Conservation (phyloP, 345 rosid genomes). For the Melastoma malabathricum region DNA sequence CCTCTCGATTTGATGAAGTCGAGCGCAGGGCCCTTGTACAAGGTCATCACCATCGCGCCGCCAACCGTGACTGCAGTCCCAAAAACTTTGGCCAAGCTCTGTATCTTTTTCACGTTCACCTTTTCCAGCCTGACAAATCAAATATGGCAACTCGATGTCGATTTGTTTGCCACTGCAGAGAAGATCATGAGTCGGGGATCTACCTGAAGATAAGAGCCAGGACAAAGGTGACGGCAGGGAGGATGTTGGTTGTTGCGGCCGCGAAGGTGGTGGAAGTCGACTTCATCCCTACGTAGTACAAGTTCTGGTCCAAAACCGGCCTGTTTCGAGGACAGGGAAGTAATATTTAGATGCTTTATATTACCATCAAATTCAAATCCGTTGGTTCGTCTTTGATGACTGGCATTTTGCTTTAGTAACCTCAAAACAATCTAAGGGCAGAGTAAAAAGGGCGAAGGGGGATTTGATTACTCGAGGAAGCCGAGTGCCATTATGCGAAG, state of each 20-base stretch:
- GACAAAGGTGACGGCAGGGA: slow-evolving; percentile 80
- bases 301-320: slow-evolving; percentile 84
- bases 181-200: neutral
- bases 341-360: neutral
- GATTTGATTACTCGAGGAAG: slow-evolving; percentile 60
- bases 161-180: neutral
- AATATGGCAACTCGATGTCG: neutral
- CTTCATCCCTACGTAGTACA: slow-evolving; percentile 75
- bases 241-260: slow-evolving; percentile 52
- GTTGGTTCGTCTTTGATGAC: neutral
- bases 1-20: slow-evolving; percentile 29
- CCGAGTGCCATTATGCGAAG: slow-evolving; percentile 63
- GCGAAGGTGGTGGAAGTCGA: slow-evolving; percentile 76
- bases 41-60: slow-evolving; percentile 94
- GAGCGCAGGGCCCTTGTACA: slow-evolving; percentile 75
- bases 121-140: slow-evolving; percentile 41
- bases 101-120: slow-evolving; percentile 41
- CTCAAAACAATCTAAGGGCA: no score
- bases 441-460: neutral
- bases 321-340: slow-evolving; percentile 19
- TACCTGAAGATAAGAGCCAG: slow-evolving; percentile 85
- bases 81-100: slow-evolving; percentile 53
- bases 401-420: neutral
- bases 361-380: neutral
- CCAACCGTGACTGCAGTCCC: slow-evolving; percentile 63